Percentiles rank a stretch among this genome's conserved stretches.
Evolutionary conservation across 352 stramenopile species (phyloP).

Genomic region (Phytophthora quininea): DNA sequence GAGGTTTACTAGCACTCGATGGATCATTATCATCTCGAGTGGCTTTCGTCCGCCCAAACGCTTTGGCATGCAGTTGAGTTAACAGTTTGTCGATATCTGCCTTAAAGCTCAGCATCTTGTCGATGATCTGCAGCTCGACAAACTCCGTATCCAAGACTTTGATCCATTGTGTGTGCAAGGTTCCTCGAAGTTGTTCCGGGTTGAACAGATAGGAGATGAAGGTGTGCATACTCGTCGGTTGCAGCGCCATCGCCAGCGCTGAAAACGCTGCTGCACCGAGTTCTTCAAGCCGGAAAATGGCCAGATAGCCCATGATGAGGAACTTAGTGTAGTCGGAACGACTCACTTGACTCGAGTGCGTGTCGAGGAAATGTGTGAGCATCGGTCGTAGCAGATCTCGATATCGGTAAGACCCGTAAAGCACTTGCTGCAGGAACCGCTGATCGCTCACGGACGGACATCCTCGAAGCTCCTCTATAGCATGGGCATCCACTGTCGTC

Average conservation of each 20-base stretch:
- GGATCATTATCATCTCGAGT: conserved; percentile 5
- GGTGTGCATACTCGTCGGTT: conserved; percentile 87
- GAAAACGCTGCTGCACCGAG: conserved; percentile 75
- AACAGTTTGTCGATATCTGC: conserved; percentile 48
- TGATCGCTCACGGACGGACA: conserved; percentile 46
- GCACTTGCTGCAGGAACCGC: conserved; percentile 86
- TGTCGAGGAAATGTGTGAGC: conserved; percentile 84
- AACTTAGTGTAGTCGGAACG: conserved; percentile 91
- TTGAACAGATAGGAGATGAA: conserved; percentile 91
- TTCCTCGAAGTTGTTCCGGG: conserved; percentile 57
- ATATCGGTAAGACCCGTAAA: conserved; percentile 92
- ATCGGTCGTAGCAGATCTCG: conserved; percentile 81
- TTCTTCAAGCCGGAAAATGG: conserved; percentile 90
- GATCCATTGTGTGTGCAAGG: conserved; percentile 82
- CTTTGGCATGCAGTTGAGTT: conserved; percentile 66
- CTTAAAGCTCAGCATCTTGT: conserved; percentile 57
- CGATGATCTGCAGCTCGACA: conserved; percentile 76
- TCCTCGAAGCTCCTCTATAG: conserved; percentile 62
- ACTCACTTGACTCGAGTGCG: conserved; percentile 76
- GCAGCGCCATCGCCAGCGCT: conserved; percentile 59
- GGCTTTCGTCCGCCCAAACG: conserved; percentile 55
- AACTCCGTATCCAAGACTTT: conserved; percentile 86
- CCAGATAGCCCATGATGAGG: conserved; percentile 89
- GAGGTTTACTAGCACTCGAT: conserved; percentile 46
- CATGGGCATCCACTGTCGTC: conserved; percentile 79